Evolutionary conservation across 352 stramenopile species (phyloP), one percentile per base, ranked within the genome.

Genomic region (Globisporangium canariense): DNA sequence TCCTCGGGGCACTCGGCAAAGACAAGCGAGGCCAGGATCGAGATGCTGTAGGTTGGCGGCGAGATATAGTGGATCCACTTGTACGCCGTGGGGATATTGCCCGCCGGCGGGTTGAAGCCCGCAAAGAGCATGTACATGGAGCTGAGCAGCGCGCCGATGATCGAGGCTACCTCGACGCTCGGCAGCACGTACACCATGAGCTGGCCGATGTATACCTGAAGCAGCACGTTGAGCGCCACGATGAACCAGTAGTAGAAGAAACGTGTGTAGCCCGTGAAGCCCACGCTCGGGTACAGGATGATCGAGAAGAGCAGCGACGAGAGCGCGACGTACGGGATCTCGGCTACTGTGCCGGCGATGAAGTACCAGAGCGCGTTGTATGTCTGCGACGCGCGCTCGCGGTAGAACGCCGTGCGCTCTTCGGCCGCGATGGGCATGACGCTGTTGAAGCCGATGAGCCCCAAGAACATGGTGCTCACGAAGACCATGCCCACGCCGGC

Each of bases 321-420:
- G 28, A 83, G 41, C 43, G 78, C 56, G 0, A 85, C 68, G 60
- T 88, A 88, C 51, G 79, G 79, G 43, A 88, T 81, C 77, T 98
- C 93, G 5, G 81, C 76, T 41, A 98, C 30, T 8, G 78, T 92
- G 40, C 83, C 85, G 3, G 86, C 82, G 9, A 97, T 65, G 28
- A 84, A 86, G 64, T 98, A 94, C 67, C 89, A 87, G 2, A 83
- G 63, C 32, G 86, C 70, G 51, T 88, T 80, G 66, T 98, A 98
- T 64, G 96, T 98, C 67, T 93, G 68, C 18, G 90, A 82, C 16
- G 88, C 82, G 30, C 95, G 90, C 68, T 98, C 93, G 7, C 93
- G 78, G 78, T 98, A 98, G 69, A 96, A 98, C 36, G 92, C 86
- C 25, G 92, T 91, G 41, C 93, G 78, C 58, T 98, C 89, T 10